Evolutionary conservation across 768 basidiomycete genomes (phyloP).

Genomic region (Multifurca ochricompacta): DNA sequence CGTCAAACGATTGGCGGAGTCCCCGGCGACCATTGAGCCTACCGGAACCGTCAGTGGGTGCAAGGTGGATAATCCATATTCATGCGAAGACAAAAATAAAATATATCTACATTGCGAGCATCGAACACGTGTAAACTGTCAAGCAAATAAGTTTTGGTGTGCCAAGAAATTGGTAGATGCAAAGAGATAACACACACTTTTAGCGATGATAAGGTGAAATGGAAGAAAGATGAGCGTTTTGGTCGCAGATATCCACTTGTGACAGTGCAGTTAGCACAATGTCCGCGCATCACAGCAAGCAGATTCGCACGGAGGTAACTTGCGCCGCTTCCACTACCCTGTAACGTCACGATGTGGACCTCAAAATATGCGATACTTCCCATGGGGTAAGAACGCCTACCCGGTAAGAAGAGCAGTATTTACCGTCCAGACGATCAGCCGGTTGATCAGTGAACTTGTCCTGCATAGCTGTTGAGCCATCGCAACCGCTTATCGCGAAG

Average conservation of each 20-base stretch:
- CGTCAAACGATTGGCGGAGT: not conserved
- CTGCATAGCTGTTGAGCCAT: not conserved
- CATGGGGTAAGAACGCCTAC: not conserved
- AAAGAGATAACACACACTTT: not conserved
- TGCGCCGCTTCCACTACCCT: constrained; percentile 8
- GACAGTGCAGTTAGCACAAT: not conserved
- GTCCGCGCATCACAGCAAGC: not conserved
- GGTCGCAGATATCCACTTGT: constrained; percentile 4
- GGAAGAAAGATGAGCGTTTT: constrained; percentile 10
- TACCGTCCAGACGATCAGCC: constrained; percentile 6
- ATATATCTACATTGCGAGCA: constrained; percentile 14
- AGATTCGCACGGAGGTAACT: not conserved
- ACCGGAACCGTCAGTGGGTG: not conserved
- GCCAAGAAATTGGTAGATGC: not conserved
- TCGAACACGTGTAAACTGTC: constrained; percentile 11
- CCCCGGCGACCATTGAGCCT: constrained; percentile 11
- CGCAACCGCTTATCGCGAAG: not conserved
- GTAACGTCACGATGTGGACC: not conserved
- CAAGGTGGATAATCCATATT: too few relatives aligned
- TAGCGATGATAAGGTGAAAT: constrained; percentile 11
- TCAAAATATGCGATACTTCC: not conserved
- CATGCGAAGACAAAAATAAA: not conserved
- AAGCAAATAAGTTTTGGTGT: not conserved
- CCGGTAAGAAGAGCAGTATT: constrained; percentile 7
- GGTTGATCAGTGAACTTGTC: constrained; percentile 6